Evolutionary conservation across 208 protist species (phyloP).

Genomic region (Wallacemonas rigidus): DNA sequence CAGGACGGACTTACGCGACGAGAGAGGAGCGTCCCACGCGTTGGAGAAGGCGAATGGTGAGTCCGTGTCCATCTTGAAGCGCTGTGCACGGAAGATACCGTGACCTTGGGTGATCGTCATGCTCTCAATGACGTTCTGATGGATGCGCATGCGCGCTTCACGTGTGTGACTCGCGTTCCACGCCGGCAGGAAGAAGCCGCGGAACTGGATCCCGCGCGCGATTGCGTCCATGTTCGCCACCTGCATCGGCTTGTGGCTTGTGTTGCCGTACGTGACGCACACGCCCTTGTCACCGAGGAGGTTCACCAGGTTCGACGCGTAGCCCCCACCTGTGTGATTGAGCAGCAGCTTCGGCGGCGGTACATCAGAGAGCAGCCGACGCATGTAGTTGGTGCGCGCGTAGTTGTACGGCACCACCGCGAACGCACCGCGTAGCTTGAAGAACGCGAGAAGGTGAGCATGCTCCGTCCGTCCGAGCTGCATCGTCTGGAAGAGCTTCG

Average conservation of each 20-base stretch:
- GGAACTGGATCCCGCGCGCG: constrained; percentile 87
- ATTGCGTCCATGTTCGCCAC: constrained; percentile 94
- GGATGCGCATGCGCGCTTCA: constrained; percentile 88
- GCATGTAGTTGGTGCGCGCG: constrained; percentile 89
- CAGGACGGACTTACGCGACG: constrained; percentile 82
- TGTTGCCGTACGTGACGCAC: constrained; percentile 97
- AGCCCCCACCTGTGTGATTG: constrained; percentile 94
- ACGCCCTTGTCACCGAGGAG: constrained; percentile 89
- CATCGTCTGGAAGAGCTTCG: constrained; percentile 91
- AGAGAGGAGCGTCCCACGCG: constrained; percentile 86
- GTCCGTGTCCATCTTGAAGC: constrained; percentile 91
- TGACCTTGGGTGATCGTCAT: constrained; percentile 90
- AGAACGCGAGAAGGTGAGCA: constrained; percentile 79
- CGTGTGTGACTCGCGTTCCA: constrained; percentile 87
- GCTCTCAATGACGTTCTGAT: constrained; percentile 89
- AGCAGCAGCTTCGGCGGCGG: constrained; percentile 94
- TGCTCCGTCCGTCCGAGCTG: constrained; percentile 90
- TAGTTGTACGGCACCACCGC: constrained; percentile 90
- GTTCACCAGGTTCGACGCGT: constrained; percentile 87
- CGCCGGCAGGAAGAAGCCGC: constrained; percentile 93
- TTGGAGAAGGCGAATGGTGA: constrained; percentile 88
- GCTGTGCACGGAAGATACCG: constrained; percentile 87
- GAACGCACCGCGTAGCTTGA: constrained; percentile 81
- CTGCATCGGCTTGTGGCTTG: constrained; percentile 92
- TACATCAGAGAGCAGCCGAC: constrained; percentile 90